Conservation (phyloP, 306 rosid genomes). For the Begonia loranthoides region DNA sequence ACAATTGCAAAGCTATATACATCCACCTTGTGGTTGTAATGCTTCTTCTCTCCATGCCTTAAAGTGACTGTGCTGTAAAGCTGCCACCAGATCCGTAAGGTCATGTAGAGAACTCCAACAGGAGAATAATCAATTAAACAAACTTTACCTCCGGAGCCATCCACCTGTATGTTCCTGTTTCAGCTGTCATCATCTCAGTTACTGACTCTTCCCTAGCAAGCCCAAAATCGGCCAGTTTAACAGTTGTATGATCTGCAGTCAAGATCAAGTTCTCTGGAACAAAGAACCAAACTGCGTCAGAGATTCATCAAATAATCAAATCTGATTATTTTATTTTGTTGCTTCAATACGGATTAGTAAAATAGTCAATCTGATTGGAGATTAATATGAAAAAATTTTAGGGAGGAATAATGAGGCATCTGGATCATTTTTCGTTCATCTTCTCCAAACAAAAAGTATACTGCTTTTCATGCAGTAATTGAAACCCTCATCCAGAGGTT, state of each 20-base stretch:
- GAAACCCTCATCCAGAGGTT: no score
- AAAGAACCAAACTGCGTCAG: constrained; percentile 2
- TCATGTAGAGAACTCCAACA: not conserved
- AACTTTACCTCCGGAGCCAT: constrained; percentile 89
- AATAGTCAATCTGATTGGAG: no score
- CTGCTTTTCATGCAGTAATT: no score
- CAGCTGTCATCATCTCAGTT: constrained; percentile 98
- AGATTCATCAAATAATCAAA: not conserved
- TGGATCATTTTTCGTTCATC: no score
- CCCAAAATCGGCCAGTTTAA: constrained; percentile 89
- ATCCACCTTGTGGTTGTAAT: constrained; percentile 67
- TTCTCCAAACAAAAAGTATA: no score
- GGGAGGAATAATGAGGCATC: no score
- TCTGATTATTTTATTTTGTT: no score
- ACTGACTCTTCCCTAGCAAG: constrained; percentile 93
- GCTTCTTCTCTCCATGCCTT: constrained; percentile 66
- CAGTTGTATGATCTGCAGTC: constrained; percentile 68
- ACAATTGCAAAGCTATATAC: constrained; percentile 69
- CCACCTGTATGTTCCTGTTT: constrained; percentile 94
- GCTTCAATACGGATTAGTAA: no score
- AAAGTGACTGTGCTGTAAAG: constrained; percentile 67
- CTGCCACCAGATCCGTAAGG: constrained; percentile 22
- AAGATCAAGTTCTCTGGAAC: constrained; percentile 69
- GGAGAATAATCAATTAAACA: no score
- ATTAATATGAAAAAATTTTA: no score